Evolutionary conservation across 1,284 basidiomycete genomes (phyloP), one percentile per base, ranked within the genome.

Genomic region (Agaricales sp.): DNA sequence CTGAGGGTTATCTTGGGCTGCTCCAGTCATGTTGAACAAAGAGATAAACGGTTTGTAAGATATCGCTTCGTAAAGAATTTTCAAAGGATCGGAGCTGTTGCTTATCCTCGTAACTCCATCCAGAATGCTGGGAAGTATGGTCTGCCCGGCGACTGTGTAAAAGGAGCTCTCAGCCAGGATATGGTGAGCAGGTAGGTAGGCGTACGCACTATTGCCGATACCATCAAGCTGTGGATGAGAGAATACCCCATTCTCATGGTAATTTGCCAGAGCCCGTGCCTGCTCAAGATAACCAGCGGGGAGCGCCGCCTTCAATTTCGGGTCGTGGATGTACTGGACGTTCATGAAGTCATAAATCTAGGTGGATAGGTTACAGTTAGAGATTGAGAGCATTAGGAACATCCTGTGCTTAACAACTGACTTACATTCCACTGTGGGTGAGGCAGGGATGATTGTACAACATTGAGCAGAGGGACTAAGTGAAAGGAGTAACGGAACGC

Each of bases 21-120:
- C 70, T 19, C 77, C 74, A 0, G 82, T 87, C 74, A 91, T 80
- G 62, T 85, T 82, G 70, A 90, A 87, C 49, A 92, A 67, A 14
- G 86, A 86, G 50, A 92, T 66, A 70, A 91, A 86, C 1, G 88
- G 87, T 63, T 91, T 90, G 71, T 92, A 92, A 4, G 86, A 78
- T 35, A 82, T 75, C 6, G 82, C 73, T 44, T 77, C 64, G 52
- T 87, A 77, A 43, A 74, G 68, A 54, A 92, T 63, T 63, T 86
- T 83, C 53, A 85, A 64, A 1, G 81, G 75, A 58, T 82, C 74
- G 8, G 71, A 69, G 41, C 69, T 57, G 63, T 82, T 78, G 12
- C 73, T 70, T 59, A 92, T 80, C 25, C 69, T 68, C 16, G 70
- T 62, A 43, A 92, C 69, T 4, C 77, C 76, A 38, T 69, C 58